Evolutionary conservation across 2,329 filamentous ascomycete species (phyloP), one percentile per base, ranked within the genome.

Genomic region (Colletotrichum musae): DNA sequence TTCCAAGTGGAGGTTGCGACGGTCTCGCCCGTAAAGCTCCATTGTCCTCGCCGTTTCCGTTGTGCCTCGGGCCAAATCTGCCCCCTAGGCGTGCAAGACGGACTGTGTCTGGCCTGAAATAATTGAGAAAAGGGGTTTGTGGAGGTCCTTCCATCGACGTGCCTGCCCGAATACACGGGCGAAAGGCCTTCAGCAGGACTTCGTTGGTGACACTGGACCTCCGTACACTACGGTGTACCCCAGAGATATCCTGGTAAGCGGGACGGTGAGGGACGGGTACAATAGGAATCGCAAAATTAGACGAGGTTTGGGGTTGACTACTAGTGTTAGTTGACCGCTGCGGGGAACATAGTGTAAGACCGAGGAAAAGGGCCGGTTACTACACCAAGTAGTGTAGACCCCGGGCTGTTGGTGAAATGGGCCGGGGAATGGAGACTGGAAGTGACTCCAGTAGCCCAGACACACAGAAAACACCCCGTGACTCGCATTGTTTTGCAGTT

Each of bases 251-350:
- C 65, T 18, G 21, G 60, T 48, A 50, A 59, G 60, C 32, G 54
- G 28, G 15, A 61, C 24, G 58, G 12, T 61, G 15, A 16, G 32
- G 24, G 21, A 68, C 60, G 36, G 62, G 32, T 45, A 56, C 10
- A 58, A 69, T 9, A 57, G 39, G 53, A 66, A 60, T 51, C 56
- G 62, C 36, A 52, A 66, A 59, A 59, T 54, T 48, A 59, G 61
- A 48, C 43, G 50, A 68, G 32, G 48, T 56, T 65, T 59, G 54
- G 54, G 61, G 41, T 65, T 59, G 48, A 60, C 61, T 68, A 53
- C 28, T 36, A 36, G 32, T 36, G 32, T 36, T 36, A 36, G 32
- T 26, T 18, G 56, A 52, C 51, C 56, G 62, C 51, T 60, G 62
- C 66, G 62, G 66, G 62, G 56, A 57, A 61, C 18, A 45, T 26